Evolutionary conservation across 148 eudicot species (phyloP), one percentile per base, ranked within the genome.

Genomic region (Mesembryanthemum crystallinum): DNA sequence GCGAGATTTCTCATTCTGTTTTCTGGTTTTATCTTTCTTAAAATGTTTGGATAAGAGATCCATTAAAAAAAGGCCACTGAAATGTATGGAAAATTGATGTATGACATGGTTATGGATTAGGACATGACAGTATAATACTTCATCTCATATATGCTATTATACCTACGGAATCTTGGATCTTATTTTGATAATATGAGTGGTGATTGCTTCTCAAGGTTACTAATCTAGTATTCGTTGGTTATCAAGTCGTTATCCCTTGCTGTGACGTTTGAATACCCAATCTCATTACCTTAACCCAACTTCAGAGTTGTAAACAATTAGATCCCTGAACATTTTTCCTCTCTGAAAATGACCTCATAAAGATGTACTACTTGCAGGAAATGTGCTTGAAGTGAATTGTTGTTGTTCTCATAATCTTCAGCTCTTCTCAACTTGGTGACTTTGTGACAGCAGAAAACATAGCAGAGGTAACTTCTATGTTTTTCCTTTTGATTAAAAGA

Each of bases 381-480:
- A 13, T 11, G 57, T 9, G 24, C 27, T 73, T 65, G 72, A 25
- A 47, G 47, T n/a, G 3, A 20, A 28, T 32, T 65, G 33, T 79
- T 20, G 55, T 20, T 35, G 55, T 52, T 52, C 29, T 75, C n/a
- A 27, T 35, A 51, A 24, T 20, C 52, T 51, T 13, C 27, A 15
- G 35, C 47, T 20, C 30, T 47, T 25, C 71, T 43, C 10, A 25
- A 25, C 33, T 28, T 18, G n/a, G 30, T 63, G 18, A 43, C 55
- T 51, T 27, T 28, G 28, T 59, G 39, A 51, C 70, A 68, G 33
- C 39, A 59, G 39, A 67, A 49, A 30, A 15, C 11, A 35, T 35
- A 64, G 30, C 39, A 4, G 27, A 75, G 78, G 82, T 80, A 74
- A 62, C 45, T 52, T 54, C 67, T 52, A 33, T 18, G 39, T 27